phyloP scores from a whole-genome alignment of 2,329 filamentous ascomycete genomes.

The Cladosporium sp. region DNA sequence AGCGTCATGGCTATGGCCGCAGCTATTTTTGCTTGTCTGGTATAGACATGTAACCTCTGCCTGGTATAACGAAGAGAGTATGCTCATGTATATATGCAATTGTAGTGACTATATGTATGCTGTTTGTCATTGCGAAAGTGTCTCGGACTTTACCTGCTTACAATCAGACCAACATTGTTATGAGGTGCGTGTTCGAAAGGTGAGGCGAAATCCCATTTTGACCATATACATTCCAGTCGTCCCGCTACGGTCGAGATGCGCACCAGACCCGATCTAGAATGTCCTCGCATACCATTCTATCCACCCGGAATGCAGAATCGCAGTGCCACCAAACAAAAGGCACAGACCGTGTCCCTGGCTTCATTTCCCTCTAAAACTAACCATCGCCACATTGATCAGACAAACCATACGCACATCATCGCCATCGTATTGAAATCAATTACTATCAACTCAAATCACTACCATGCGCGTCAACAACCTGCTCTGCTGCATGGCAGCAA shows the following conservation, averaged over 20 bases:
- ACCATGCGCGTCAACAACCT: not conserved
- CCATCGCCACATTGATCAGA: not conserved
- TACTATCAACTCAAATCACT: not conserved
- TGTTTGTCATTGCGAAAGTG: too few species aligned
- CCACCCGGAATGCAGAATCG: not conserved
- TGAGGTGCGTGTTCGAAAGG: too few species aligned
- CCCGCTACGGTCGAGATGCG: too few species aligned
- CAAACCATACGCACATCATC: not conserved
- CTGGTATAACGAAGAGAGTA: too few species aligned
- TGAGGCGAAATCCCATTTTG: too few species aligned
- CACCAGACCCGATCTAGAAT: not conserved
- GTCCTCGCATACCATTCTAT: not conserved
- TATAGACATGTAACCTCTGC: not conserved
- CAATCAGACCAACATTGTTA: too few species aligned
- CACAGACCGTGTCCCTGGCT: not conserved
- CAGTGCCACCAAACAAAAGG: not conserved
- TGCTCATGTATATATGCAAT: too few species aligned
- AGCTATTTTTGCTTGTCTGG: conserved; percentile 2
- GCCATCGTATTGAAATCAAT: too few species aligned
- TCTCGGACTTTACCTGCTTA: too few species aligned
- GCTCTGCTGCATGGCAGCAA: not conserved
- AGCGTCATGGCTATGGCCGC: not conserved
- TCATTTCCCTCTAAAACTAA: not conserved
- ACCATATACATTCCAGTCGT: too few species aligned
- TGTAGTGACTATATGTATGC: too few species aligned